Conservation (phyloP, 768 basidiomycete genomes). For the Rhizopogon rudus region DNA sequence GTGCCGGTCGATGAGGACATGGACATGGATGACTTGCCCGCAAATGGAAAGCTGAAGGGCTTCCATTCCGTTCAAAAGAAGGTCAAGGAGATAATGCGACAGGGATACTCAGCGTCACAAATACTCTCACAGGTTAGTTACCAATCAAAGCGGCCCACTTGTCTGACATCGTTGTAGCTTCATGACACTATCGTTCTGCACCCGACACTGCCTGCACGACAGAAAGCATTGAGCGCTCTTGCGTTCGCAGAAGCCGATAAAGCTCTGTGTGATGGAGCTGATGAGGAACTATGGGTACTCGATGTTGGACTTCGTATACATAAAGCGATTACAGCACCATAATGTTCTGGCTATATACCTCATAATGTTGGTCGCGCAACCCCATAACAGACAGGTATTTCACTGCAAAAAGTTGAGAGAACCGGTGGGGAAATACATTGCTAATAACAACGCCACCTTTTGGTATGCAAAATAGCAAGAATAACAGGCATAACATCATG, state of each 20-base stretch:
- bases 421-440: neutral
- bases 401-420: too few relatives aligned
- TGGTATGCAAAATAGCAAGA: slow-evolving; percentile 9
- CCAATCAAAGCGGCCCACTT: slow-evolving; percentile 18
- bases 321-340: slow-evolving; percentile 42
- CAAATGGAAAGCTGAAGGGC: slow-evolving; percentile 23
- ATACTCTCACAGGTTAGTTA: slow-evolving; percentile 75
- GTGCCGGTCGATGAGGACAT: slow-evolving; percentile 60
- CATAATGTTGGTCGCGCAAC: too few relatives aligned
- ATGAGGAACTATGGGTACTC: slow-evolving; percentile 93
- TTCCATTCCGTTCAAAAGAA: slow-evolving; percentile 64
- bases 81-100: slow-evolving; percentile 73
- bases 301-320: slow-evolving; percentile 81
- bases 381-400: too few relatives aligned
- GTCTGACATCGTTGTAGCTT: slow-evolving; percentile 44
- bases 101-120: slow-evolving; percentile 92
- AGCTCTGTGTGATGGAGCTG: slow-evolving; percentile 91
- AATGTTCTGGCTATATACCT: neutral
- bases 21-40: slow-evolving; percentile 35
- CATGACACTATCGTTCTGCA: slow-evolving; percentile 89
- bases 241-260: slow-evolving; percentile 95
- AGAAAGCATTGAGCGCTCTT: slow-evolving; percentile 78
- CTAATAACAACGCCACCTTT: slow-evolving; percentile 2
- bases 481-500: slow-evolving; percentile 13
- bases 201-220: slow-evolving; percentile 70